Percentiles rank a stretch among this genome's conserved stretches.
These are phyloP conservation scores for Peniophora sp. DNA, from an alignment of 1,284 basidiomycete species.

Conservation along the genomic window DNA sequence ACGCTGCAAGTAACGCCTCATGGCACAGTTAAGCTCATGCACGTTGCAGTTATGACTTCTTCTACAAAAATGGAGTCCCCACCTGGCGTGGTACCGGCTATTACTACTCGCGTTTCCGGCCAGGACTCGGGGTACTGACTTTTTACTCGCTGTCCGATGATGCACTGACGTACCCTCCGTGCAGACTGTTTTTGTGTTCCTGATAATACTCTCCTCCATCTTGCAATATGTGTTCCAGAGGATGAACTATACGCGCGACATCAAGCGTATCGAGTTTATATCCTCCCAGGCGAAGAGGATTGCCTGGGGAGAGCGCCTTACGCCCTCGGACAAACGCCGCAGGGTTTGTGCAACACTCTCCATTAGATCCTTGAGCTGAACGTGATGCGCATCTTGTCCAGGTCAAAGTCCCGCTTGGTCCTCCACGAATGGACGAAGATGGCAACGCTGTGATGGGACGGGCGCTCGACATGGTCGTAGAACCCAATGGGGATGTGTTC, in stretches of 20 bases:
- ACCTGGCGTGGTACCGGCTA: conserved; percentile 85
- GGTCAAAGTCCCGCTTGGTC: conserved; percentile 61
- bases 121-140: conserved; percentile 69
- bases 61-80: conserved; percentile 87
- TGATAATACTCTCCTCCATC: conserved; percentile 63
- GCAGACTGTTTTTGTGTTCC: conserved; percentile 69
- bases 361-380: background rate
- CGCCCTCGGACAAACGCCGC: conserved; percentile 49
- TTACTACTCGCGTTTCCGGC: conserved; percentile 89
- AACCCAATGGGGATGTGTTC: conserved; percentile 54
- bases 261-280: conserved; percentile 63
- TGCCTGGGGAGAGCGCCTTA: conserved; percentile 72
- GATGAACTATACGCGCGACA: conserved; percentile 70
- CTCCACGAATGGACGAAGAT: conserved; percentile 43
- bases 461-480: conserved; percentile 72
- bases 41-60: conserved; percentile 73
- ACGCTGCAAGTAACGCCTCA: conserved; percentile 4
- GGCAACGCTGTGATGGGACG: conserved; percentile 41
- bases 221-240: conserved; percentile 76
- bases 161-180: conserved; percentile 7
- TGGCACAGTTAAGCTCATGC: background rate
- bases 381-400: conserved; percentile 20
- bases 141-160: background rate
- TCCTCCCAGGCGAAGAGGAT: conserved; percentile 52
- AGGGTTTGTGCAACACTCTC: conserved; percentile 34